Evolutionary conservation across 2,329 filamentous ascomycete species (phyloP), one percentile per base, ranked within the genome.

Genomic region (Chaetomium sp.): DNA sequence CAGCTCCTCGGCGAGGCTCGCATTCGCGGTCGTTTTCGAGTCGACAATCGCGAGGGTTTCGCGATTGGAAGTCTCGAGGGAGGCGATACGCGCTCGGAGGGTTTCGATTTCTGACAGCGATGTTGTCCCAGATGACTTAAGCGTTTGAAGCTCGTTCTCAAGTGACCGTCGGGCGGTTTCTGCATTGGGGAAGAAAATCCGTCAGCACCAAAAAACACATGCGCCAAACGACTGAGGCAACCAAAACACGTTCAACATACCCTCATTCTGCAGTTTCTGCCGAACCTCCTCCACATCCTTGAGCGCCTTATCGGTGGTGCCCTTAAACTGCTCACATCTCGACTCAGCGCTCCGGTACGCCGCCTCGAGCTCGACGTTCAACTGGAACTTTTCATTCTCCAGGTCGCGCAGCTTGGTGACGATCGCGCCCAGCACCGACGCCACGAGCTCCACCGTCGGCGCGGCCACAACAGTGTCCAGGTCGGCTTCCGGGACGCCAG

Each of bases 281-380:
- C 90, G 82, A 47, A 95, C 76, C 61, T 91, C 87, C 64, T 92
- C 87, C 0, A 91, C 81, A 62, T 96, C 91, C 62, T 89, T 88
- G 58, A 91, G 79, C 8, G 88, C 86, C 69, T 92, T 92, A 59
- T 95, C 90, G 45, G 90, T 81, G 1, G 87, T 88, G 5, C 81
- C 79, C 72, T 94, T 95, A 69, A 94, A 84, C 7, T 85, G 82
- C 67, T 92, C 89, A 62, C 86, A 85, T 71, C 91, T 88, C 32
- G 87, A 84, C 68, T 97, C 92, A 57, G 87, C 86, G 62, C 82
- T 88, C 64, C 91, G 86, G 48, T 96, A 86, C 14, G 87, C 87
- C 71, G 90, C 94, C 70, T 99, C 94, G 6, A 97, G 81, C 75
- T 97, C 91, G 45, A 99, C 94, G 66, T 96, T 90, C 46, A 89